Percentiles rank a stretch among this genome's conserved stretches.
Conservation (phyloP, 768 basidiomycete species). For the Termitomyces sp. region DNA sequence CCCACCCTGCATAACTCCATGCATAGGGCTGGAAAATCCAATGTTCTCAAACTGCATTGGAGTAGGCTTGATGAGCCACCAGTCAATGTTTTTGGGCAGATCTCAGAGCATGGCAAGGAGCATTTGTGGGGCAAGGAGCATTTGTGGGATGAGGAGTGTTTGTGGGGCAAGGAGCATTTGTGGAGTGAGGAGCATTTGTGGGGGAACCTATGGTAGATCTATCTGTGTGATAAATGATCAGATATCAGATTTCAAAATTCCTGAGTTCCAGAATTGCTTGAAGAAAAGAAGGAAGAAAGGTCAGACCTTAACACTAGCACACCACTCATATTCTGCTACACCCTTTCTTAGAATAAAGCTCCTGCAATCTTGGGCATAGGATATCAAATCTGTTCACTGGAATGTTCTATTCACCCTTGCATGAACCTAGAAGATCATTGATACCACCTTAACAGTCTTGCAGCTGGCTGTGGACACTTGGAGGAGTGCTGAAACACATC, state of each 20-base stretch:
- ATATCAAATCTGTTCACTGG: constrained; percentile 59
- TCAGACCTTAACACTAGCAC: constrained; percentile 50
- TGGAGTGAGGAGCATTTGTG: constrained; percentile 39
- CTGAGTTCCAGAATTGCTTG: neutral
- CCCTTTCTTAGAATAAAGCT: constrained; percentile 65
- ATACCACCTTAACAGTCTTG: constrained; percentile 36
- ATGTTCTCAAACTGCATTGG: constrained; percentile 88
- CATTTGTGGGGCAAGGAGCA: too few species aligned
- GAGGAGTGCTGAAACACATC: constrained; percentile 46
- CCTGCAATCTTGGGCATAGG: constrained; percentile 65
- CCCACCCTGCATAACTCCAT: constrained; percentile 19
- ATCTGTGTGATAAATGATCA: constrained; percentile 31
- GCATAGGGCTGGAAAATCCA: constrained; percentile 64
- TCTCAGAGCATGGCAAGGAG: constrained; percentile 49
- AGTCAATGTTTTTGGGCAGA: constrained; percentile 48
- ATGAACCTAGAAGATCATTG: constrained; percentile 30
- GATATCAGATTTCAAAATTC: neutral
- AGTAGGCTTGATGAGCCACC: constrained; percentile 76
- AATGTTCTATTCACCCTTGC: constrained; percentile 10
- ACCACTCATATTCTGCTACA: constrained; percentile 50
- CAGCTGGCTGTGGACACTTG: constrained; percentile 22
- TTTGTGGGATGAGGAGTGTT: too few species aligned
- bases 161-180: too few species aligned
- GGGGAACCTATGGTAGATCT: constrained; percentile 40
- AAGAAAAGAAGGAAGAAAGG: neutral